phyloP scores from a whole-genome alignment of 2,329 filamentous ascomycete species.

The Chrysosphaeria jannelii region DNA sequence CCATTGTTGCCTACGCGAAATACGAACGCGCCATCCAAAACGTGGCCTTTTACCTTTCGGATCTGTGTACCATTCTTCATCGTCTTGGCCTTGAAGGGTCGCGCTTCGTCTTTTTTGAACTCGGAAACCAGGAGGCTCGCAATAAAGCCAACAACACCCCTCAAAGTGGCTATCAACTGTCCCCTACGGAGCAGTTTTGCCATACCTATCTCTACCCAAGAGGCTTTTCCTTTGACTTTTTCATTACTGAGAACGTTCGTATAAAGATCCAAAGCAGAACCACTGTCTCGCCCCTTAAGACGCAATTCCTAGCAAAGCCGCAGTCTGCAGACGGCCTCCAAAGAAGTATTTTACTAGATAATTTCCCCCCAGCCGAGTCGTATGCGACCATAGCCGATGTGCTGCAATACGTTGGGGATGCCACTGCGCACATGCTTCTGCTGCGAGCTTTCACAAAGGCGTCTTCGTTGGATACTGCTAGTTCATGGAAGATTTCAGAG shows the following conservation, averaged over 20 bases:
- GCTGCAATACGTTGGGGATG: slow-evolving; percentile 15
- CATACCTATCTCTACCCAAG: slow-evolving; percentile 14
- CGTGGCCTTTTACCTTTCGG: slow-evolving; percentile 13
- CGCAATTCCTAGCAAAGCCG: slow-evolving; percentile 13
- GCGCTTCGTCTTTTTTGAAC: slow-evolving; percentile 4
- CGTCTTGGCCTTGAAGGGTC: slow-evolving; percentile 3
- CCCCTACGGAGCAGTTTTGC: slow-evolving; percentile 15
- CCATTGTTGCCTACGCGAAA: slow-evolving; percentile 18
- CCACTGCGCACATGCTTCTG: slow-evolving; percentile 12
- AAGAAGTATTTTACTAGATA: no score
- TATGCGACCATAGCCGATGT: slow-evolving; percentile 16
- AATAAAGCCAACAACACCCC: slow-evolving; percentile 3
- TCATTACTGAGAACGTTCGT: slow-evolving; percentile 13
- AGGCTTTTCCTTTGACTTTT: slow-evolving; percentile 13
- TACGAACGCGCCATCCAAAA: slow-evolving; percentile 12
- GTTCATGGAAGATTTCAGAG: no score
- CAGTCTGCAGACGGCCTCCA: no score
- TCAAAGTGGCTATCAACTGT: slow-evolving; percentile 7
- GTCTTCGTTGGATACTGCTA: no score
- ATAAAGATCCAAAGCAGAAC: slow-evolving; percentile 16
- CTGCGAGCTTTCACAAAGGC: no score
- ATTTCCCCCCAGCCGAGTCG: slow-evolving; percentile 14
- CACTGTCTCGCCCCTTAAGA: slow-evolving; percentile 14
- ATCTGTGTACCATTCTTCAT: slow-evolving; percentile 14
- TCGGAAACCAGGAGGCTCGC: slow-evolving; percentile 3